Conservation (phyloP, 176 grass and related monocot genomes). For the Aegilops bicornis region DNA sequence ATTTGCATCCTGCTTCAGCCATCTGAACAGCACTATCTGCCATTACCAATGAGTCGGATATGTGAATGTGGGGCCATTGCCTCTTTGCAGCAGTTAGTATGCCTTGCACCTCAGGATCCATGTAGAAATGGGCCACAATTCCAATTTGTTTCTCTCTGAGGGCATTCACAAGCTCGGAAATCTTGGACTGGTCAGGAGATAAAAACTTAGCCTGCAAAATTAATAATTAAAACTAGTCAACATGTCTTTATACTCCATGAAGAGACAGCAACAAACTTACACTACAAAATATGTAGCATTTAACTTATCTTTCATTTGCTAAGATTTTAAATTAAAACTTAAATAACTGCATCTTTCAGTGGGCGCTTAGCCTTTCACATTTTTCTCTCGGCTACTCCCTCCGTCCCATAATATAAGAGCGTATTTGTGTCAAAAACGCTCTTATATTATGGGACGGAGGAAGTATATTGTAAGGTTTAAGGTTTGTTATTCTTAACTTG, state of each 20-base stretch:
- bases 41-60: slow-evolving; percentile 97
- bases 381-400: neutral
- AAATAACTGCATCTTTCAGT: neutral
- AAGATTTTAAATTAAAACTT: neutral
- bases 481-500: neutral
- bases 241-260: neutral
- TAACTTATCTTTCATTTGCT: neutral
- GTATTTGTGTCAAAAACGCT: too few species aligned
- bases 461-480: neutral
- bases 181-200: slow-evolving; percentile 73
- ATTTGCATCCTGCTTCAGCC: slow-evolving; percentile 91
- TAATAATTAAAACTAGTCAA: slow-evolving; percentile 2
- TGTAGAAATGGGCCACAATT: slow-evolving; percentile 96
- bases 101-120: slow-evolving; percentile 99
- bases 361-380: neutral
- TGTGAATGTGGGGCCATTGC: slow-evolving; percentile 95
- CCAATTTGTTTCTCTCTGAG: slow-evolving; percentile 80
- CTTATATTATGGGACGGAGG: too few species aligned
- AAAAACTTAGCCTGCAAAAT: slow-evolving; percentile 80
- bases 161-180: slow-evolving; percentile 57
- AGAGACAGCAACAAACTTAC: neutral
- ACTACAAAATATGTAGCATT: neutral
- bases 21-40: slow-evolving; percentile 95
- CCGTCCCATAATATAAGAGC: neutral
- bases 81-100: slow-evolving; percentile 87